Evolutionary conservation across 2,329 filamentous ascomycete species (phyloP).

Genomic region (Penicillium decumbens): DNA sequence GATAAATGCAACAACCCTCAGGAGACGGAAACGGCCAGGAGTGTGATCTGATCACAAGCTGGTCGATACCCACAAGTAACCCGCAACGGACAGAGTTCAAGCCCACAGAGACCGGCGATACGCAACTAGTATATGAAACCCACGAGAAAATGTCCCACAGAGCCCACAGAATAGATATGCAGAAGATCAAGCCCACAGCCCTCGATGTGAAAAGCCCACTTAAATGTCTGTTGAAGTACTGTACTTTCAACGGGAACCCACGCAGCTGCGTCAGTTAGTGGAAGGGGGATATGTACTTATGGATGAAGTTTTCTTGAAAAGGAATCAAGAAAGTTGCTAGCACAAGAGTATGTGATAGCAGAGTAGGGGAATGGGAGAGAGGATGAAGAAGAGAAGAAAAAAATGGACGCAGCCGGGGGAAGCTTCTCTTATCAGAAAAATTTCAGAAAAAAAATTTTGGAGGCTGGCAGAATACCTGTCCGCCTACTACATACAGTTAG

Average conservation of each 20-base stretch:
- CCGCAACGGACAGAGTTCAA: constrained; percentile 41
- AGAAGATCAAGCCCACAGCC: constrained; percentile 43
- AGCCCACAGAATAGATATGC: constrained; percentile 41
- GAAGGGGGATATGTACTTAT: constrained; percentile 16
- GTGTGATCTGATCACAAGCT: constrained; percentile 33
- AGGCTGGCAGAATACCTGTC: constrained; percentile 30
- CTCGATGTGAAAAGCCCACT: constrained; percentile 40
- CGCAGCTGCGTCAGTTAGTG: constrained; percentile 32
- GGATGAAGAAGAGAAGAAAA: constrained; percentile 23
- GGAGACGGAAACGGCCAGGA: constrained; percentile 25
- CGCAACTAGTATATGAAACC: constrained; percentile 42
- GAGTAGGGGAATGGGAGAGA: constrained; percentile 19
- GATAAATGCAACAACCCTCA: constrained; percentile 26
- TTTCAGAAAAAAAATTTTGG: constrained; percentile 21
- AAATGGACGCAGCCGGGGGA: constrained; percentile 20
- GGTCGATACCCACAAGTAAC: constrained; percentile 39
- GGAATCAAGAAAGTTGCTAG: constrained; percentile 11
- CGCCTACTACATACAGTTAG: constrained; percentile 23
- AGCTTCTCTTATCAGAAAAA: constrained; percentile 28
- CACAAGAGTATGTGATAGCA: constrained; percentile 12
- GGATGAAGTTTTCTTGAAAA: constrained; percentile 10
- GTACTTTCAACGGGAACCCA: constrained; percentile 20
- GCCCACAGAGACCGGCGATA: constrained; percentile 44
- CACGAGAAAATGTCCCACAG: constrained; percentile 37
- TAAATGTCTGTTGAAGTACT: constrained; percentile 36